A percentile compares a stretch with the other conserved stretches of the same genome.
Conservation (phyloP, 2,329 filamentous ascomycete species). For the Xylariaceae sp. region DNA sequence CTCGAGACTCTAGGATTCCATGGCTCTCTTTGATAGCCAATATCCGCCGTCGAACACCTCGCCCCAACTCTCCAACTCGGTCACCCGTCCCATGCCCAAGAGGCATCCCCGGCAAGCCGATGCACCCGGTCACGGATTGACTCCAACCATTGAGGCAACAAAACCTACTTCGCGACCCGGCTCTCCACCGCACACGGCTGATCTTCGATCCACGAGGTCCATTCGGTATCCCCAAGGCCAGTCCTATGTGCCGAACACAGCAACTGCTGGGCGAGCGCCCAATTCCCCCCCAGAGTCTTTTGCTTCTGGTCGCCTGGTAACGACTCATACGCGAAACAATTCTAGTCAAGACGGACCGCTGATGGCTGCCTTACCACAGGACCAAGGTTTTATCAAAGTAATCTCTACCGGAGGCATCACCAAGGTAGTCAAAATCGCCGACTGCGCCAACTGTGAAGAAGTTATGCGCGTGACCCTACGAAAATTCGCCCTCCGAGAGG, state of each 20-base stretch:
- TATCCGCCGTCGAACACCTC: constrained; percentile 59
- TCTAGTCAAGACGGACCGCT: constrained; percentile 81
- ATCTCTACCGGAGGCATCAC: constrained; percentile 89
- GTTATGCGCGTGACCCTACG: constrained; percentile 84
- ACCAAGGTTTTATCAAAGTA: constrained; percentile 85
- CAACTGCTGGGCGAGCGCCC: constrained; percentile 49
- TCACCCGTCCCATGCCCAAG: constrained; percentile 47
- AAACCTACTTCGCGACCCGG: constrained; percentile 62
- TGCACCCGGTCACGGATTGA: constrained; percentile 34
- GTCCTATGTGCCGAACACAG: constrained; percentile 42
- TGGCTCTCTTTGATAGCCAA: constrained; percentile 69
- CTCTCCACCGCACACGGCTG: constrained; percentile 59
- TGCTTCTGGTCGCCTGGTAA: constrained; percentile 57
- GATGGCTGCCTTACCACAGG: constrained; percentile 77
- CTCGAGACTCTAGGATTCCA: constrained; percentile 61
- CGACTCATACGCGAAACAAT: constrained; percentile 69
- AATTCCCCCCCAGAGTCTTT: constrained; percentile 59
- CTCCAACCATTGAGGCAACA: constrained; percentile 39
- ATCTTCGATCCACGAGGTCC: constrained; percentile 49
- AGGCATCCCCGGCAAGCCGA: constrained; percentile 61
- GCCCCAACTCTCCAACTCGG: constrained; percentile 55
- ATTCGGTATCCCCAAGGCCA: constrained; percentile 52
- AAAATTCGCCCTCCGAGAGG: constrained; percentile 83
- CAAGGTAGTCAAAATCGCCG: constrained; percentile 88
- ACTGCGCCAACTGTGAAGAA: constrained; percentile 86